Base-by-base conservation (phyloP, 257 asterid genomes). In the Capsicum chinense region DNA sequence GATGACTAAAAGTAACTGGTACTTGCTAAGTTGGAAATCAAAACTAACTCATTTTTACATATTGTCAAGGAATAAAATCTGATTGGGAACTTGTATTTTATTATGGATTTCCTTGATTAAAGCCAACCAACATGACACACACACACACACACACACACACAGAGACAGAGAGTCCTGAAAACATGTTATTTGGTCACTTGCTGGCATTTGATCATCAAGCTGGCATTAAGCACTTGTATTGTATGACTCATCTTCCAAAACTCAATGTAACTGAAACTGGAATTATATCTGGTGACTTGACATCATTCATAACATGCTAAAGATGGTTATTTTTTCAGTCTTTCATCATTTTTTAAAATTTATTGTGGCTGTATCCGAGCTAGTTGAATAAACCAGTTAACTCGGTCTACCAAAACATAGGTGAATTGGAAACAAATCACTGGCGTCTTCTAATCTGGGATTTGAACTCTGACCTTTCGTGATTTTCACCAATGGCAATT, bases 251-350 rank as follows among this genome's bases (percentile, higher is more conserved):
- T 78, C 14, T 57, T 54, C 48, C 81, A 13, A 16, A 76, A 54
- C 50, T 54, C 14, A 21, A 78, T 14, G 81, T 2, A 76, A 76
- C 81, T 52, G 63, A 54, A 50, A 52, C 44, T 52, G 48, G 63
- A 76, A 26, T 52, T 26, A 21, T 76, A 21, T 76, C 21, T 52
- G 21, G 62, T 76, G 63, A 76, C 13, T 21, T 76, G 62, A 76
- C 62, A 52, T 76, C 81, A 76, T 76, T 50, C 80, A 73, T 12
- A 19, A 11, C 56, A 48, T 3, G 60, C 62, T 50, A 13, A 74
- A 74, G 13, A 0, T 76, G 62, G 81, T 21, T 19, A 76, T 76
- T 12, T 2, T 52, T 52, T 19, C 35, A 9, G 5, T 70, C 59
- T 73, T 9, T 71, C 10, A 39, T 5, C 21, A 13, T 68, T 67